Conservation (phyloP, 805 yeast genomes). For the Yamadazyma endophytica region DNA sequence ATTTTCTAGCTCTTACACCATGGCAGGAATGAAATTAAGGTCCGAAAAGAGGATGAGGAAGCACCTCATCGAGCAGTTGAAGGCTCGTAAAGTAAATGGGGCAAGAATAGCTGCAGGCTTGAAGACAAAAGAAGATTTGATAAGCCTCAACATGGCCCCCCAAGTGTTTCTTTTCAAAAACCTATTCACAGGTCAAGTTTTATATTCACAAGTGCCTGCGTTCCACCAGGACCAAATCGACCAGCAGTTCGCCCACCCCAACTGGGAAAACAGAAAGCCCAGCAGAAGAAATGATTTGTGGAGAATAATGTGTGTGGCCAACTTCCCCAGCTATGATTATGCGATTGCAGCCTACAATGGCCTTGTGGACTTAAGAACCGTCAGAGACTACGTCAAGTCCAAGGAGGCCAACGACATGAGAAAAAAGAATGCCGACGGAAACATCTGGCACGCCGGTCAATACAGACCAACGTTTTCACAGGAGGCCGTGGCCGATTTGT, state of each 20-base stretch:
- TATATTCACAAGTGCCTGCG: conserved; percentile 81
- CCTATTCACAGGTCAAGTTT: conserved; percentile 83
- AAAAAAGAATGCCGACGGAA: conserved; percentile 69
- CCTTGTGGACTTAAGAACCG: conserved; percentile 66
- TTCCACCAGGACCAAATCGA: conserved; percentile 57
- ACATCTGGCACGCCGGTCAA: conserved; percentile 83
- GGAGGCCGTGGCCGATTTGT: conserved; percentile 85
- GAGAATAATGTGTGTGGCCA: conserved; percentile 86
- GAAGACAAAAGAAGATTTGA: conserved; percentile 30
- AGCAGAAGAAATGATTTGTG: conserved; percentile 79
- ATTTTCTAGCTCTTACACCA: no score
- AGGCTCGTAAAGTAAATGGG: conserved; percentile 38
- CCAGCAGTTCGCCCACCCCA: conserved; percentile 72
- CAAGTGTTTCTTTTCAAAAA: conserved; percentile 81
- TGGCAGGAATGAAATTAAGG: conserved; percentile 35
- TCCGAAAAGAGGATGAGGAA: conserved; percentile 46
- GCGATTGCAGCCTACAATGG: conserved; percentile 74
- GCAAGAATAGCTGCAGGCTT: conserved; percentile 39
- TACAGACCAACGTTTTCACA: conserved; percentile 87
- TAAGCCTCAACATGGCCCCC: conserved; percentile 64
- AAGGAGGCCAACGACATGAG: conserved; percentile 65
- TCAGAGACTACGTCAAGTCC: conserved; percentile 61
- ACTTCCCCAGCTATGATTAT: conserved; percentile 52
- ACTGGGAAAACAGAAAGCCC: conserved; percentile 87
- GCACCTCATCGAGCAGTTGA: conserved; percentile 42